Evolutionary conservation across 306 rosid genomes (phyloP).

Genomic region (Elaeagnus macrophylla): DNA sequence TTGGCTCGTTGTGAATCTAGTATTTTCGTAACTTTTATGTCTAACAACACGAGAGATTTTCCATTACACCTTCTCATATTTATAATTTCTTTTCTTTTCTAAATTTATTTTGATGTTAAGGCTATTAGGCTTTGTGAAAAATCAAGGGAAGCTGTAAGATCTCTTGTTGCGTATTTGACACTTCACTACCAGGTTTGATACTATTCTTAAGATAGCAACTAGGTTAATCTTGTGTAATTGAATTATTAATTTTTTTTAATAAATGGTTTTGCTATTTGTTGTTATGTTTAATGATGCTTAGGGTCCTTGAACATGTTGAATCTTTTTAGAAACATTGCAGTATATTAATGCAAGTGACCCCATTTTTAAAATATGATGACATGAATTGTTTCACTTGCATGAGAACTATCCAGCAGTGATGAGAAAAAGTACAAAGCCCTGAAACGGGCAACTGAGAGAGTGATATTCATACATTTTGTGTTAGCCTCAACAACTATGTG

Average conservation of each 20-base stretch:
- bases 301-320: neutral
- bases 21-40: no score
- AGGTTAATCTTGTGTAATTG: neutral
- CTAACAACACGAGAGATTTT: neutral
- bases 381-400: constrained; percentile 20
- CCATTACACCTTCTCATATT: neutral
- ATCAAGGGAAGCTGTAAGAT: constrained; percentile 99
- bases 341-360: no score
- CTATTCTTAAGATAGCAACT: neutral
- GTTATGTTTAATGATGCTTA: neutral
- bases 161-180: constrained; percentile 96
- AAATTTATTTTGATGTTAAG: constrained; percentile 24
- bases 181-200: constrained; percentile 91
- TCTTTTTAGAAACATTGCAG: no score
- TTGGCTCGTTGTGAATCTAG: no score
- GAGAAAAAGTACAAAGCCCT: constrained; percentile 97
- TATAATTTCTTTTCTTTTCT: neutral
- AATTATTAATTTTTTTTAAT: neutral
- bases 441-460: constrained; percentile 97
- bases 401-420: constrained; percentile 95
- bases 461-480: no score
- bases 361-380: no score
- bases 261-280: neutral
- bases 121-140: constrained; percentile 97
- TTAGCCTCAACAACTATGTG: no score